Percentiles rank a stretch among this genome's conserved stretches.
Evolutionary conservation across 345 rosid genomes (phyloP).

Genomic region (Eucalyptus sp.): DNA sequence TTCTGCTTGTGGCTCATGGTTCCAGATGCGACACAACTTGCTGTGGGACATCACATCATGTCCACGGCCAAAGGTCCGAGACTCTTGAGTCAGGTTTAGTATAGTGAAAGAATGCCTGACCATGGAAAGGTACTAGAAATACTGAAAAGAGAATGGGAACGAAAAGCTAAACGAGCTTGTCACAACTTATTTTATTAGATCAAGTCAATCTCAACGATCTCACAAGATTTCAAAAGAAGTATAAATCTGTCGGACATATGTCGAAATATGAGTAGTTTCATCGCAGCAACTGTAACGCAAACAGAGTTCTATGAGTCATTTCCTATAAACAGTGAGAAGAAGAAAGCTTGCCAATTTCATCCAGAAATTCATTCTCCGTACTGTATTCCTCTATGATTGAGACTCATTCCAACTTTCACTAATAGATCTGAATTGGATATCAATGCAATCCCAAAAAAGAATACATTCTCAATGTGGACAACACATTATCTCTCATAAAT

Average conservation of each 20-base stretch:
- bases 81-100: not conserved
- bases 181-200: not conserved
- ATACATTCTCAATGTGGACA: not conserved
- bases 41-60: not conserved
- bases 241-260: not conserved
- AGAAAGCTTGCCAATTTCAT: not conserved
- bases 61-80: not conserved
- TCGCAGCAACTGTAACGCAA: not conserved
- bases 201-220: not conserved
- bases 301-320: not conserved
- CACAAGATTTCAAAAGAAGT: not conserved
- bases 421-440: not conserved
- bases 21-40: not conserved
- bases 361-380: not conserved
- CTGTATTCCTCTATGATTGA: not conserved
- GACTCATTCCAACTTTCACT: not conserved
- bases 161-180: not conserved
- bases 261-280: not conserved
- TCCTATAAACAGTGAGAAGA: not conserved
- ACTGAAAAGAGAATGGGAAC: not conserved
- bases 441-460: not conserved
- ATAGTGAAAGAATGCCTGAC: not conserved
- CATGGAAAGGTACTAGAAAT: not conserved
- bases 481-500: not conserved
- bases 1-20: not conserved